Percentiles rank a stretch among this genome's conserved stretches.
Evolutionary conservation across 2,329 filamentous ascomycete genomes (phyloP).

Genomic region (Epichloe typhina): DNA sequence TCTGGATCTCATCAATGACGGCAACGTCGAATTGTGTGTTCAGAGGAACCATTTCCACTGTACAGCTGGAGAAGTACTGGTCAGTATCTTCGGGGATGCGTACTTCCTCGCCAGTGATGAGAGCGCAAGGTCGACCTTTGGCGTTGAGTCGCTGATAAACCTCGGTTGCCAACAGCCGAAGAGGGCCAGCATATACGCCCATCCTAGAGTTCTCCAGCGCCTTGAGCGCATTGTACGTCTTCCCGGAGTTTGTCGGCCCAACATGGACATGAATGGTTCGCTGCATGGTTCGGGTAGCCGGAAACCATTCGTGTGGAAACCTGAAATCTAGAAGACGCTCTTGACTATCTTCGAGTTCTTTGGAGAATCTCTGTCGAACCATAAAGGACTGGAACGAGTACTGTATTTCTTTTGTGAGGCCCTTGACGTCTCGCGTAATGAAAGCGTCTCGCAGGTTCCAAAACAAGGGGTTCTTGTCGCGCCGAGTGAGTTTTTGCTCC

Average conservation of each 20-base stretch:
- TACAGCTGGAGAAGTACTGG: conserved; percentile 63
- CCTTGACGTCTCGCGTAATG: conserved; percentile 34
- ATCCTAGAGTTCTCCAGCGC: conserved; percentile 61
- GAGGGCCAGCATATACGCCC: conserved; percentile 82
- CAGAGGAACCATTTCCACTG: conserved; percentile 73
- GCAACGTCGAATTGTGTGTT: conserved; percentile 61
- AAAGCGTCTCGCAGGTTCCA: conserved; percentile 48
- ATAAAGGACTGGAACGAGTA: conserved; percentile 57
- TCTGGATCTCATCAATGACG: conserved; percentile 97
- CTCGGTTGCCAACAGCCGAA: conserved; percentile 83
- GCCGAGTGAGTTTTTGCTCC: conserved; percentile 21
- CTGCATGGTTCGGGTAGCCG: conserved; percentile 65
- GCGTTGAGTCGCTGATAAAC: conserved; percentile 79
- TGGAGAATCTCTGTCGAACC: conserved; percentile 42
- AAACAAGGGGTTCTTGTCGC: conserved; percentile 39
- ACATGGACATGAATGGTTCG: conserved; percentile 85
- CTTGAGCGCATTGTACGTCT: conserved; percentile 89
- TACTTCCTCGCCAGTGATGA: conserved; percentile 86
- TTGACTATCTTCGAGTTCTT: conserved; percentile 44
- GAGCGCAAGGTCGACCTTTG: conserved; percentile 61
- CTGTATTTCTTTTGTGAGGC: conserved; percentile 44
- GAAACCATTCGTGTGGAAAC: conserved; percentile 89
- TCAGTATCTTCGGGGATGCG: conserved; percentile 49
- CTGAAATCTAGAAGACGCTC: conserved; percentile 63
- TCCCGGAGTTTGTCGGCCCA: conserved; percentile 93